Base-by-base conservation (phyloP, 495 filamentous ascomycete species). In the Hyaloscypha finlandica region DNA sequence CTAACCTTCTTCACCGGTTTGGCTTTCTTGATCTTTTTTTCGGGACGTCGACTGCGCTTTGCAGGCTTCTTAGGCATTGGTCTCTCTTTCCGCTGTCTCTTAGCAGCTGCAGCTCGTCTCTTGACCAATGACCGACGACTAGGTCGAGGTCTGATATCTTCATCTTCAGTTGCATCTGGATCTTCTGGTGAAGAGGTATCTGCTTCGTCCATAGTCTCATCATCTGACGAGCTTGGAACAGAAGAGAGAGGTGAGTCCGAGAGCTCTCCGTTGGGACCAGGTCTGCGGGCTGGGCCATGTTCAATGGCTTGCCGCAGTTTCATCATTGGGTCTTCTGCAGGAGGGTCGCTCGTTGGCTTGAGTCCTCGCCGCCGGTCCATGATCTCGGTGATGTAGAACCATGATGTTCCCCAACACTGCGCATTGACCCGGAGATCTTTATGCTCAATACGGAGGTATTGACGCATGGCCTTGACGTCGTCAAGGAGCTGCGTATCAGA, bases 351-450 rank as follows among this genome's bases (percentile, higher is more conserved):
- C 4, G 16, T n/a, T 29, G 53, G 53, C 22, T 56, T 48, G 59
- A 61, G 6, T 11, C 58, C 20, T 14, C 54, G 56, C 25, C 65
- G 56, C 6, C 39, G 61, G 29, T 66, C 55, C 53, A 74, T 61
- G 30, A 70, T 59, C 3, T 79, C 59, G 6, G 74, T 69, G 11
- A 84, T 73, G 39, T 70, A 82, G 8, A 75, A 63, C 74, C 80
- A 81, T 14, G 76, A 45, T 1, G 70, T 71, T 33, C 62, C 69
- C 80, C 82, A 84, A 32, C 73, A 74, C 31, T 57, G 60, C 4
- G 66, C 66, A 53, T 84, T 82, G 14, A 79, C 70, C 5, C 78
- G 72, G 8, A 84, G 62, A 64, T 84, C 82, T 33, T 74, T 71
- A 19, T 74, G 73, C 0, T 76, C 42, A 8, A 70, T 35, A 11